These are phyloP conservation scores for Jasminum sambac DNA, from an alignment of 257 asterid genomes.

Conservation along the genomic window DNA sequence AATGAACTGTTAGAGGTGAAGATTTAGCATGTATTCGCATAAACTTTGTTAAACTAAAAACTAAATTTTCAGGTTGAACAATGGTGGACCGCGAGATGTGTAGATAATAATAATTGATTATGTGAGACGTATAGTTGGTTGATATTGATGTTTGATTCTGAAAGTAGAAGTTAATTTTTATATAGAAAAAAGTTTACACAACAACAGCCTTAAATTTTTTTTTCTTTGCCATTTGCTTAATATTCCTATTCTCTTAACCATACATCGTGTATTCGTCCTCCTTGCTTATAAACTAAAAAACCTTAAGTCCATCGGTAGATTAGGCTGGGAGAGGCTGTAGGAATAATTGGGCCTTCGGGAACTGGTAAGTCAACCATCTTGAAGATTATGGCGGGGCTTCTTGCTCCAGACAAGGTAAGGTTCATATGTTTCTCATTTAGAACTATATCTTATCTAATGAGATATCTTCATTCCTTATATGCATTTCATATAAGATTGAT, in stretches of 20 bases:
- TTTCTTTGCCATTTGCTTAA: not conserved
- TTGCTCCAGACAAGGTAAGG: constrained; percentile 93
- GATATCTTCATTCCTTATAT: constrained; percentile 1
- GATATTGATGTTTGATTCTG: no score
- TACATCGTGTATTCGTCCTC: constrained; percentile 13
- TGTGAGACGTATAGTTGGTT: no score
- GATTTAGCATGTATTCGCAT: no score
- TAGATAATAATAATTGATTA: no score
- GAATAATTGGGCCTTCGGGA: constrained; percentile 99
- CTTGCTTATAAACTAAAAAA: constrained; percentile 16
- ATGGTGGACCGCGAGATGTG: no score
- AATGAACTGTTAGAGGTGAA: not conserved
- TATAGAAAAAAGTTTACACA: no score
- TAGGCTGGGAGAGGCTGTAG: constrained; percentile 98
- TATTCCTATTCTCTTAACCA: not conserved
- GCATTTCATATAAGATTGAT: constrained; percentile 18
- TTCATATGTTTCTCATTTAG: constrained; percentile 4
- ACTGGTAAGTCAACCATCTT: constrained; percentile 96
- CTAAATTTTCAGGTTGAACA: no score
- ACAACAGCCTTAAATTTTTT: not conserved
- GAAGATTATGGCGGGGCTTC: constrained; percentile 98
- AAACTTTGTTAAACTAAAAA: no score
- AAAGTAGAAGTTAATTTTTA: no score
- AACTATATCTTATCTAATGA: constrained; percentile 7
- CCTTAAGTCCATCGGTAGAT: constrained; percentile 53